These are phyloP conservation scores for Pichia manshurica DNA, from an alignment of 805 yeast genomes.

Conservation along the genomic window DNA sequence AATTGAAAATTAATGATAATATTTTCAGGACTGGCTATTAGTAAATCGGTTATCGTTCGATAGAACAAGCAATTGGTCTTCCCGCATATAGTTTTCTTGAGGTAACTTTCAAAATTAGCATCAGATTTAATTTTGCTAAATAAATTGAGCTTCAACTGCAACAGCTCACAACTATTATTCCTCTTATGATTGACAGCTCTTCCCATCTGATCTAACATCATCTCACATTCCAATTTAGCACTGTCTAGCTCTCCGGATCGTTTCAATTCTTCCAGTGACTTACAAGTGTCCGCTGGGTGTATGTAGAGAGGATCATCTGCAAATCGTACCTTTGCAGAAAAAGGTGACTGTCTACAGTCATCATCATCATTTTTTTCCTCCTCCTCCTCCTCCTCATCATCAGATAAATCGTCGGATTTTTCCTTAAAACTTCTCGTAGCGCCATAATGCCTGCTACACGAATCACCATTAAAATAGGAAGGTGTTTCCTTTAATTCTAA, in stretches of 20 bases:
- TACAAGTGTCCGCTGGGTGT: not conserved
- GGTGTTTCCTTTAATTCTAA: no score
- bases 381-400: constrained; percentile 14
- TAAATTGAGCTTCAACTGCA: constrained; percentile 2
- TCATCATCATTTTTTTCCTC: constrained; percentile 16
- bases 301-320: not conserved
- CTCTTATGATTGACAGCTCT: not conserved
- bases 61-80: not conserved
- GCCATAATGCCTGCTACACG: constrained; percentile 25
- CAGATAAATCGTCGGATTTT: constrained; percentile 14
- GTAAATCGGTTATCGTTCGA: not conserved
- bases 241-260: not conserved
- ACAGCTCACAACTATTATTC: not conserved
- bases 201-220: constrained; percentile 3
- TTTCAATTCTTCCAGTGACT: constrained; percentile 4
- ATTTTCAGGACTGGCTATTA: not conserved
- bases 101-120: not conserved
- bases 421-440: constrained; percentile 24
- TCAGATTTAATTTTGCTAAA: not conserved
- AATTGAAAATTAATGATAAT: constrained; percentile 2
- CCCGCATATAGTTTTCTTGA: not conserved
- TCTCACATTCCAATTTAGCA: constrained; percentile 3
- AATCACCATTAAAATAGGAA: not conserved
- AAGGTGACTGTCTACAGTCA: no score
- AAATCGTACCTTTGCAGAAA: not conserved